Conservation (phyloP, 768 basidiomycete genomes). For the Collybiopsis confluens region DNA sequence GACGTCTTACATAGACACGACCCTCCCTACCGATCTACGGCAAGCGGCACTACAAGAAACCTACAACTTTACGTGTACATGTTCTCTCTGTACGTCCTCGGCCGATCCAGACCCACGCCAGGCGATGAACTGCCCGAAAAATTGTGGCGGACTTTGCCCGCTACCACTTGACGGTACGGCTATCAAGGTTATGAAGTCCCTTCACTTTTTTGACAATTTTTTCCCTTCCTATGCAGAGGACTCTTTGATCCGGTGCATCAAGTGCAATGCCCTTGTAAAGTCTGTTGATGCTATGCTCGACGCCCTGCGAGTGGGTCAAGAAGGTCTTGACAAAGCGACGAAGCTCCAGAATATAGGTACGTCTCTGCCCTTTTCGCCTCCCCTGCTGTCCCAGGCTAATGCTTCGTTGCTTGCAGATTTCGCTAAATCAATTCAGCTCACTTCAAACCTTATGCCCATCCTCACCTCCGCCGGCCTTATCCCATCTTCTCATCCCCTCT, state of each 20-base stretch:
- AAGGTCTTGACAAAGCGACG: constrained; percentile 71
- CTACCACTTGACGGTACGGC: constrained; percentile 56
- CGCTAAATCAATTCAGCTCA: constrained; percentile 51
- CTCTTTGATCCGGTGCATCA: constrained; percentile 43
- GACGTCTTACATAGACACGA: constrained; percentile 84
- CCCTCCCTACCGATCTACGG: constrained; percentile 54
- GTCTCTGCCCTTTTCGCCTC: constrained; percentile 9
- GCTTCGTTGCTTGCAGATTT: constrained; percentile 39
- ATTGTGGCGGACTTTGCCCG: constrained; percentile 61
- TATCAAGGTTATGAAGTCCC: neutral
- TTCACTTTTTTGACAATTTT: neutral
- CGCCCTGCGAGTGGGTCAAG: constrained; percentile 63
- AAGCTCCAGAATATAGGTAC: constrained; percentile 56
- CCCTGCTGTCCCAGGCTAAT: neutral
- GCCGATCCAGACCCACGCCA: constrained; percentile 57
- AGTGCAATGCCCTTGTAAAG: constrained; percentile 47
- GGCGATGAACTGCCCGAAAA: constrained; percentile 63
- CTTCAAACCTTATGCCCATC: constrained; percentile 62
- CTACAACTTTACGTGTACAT: constrained; percentile 76
- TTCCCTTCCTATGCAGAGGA: constrained; percentile 33
- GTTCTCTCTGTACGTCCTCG: constrained; percentile 46
- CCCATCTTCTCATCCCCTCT: constrained; percentile 71
- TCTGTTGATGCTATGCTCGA: constrained; percentile 55
- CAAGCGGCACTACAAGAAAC: constrained; percentile 59
- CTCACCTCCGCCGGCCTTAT: constrained; percentile 56